Evolutionary conservation across 2,329 filamentous ascomycete species (phyloP), one percentile per base, ranked within the genome.

Genomic region (Rhinocladiella similis): DNA sequence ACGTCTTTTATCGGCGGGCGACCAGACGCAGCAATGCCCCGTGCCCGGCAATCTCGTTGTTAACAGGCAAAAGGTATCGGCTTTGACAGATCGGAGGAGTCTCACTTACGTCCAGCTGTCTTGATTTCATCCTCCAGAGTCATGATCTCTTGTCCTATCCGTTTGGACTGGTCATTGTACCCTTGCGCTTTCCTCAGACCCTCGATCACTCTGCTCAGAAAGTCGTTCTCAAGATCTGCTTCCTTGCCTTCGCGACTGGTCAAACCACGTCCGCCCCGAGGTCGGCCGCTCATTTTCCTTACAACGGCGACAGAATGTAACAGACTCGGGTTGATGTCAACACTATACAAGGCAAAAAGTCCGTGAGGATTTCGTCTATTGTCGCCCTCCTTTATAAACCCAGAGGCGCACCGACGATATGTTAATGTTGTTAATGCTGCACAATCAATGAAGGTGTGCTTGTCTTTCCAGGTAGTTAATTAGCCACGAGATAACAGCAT

Each of bases 61-160:
- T 42, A 27, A 38, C 33, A 18, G 10, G n/a, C 35, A 51, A 13
- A 48, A 33, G 29, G 10, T 12, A 33, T 12, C 3, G 13, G 13
- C 20, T 29, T 46, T 7, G 14, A 46, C 13, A 27, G 3, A 52
- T n/a, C n/a, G 46, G 25, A 22, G 45, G 39, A 39, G 16, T 38
- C 16, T n/a, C 41, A 59, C 59, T 35, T 42, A 73, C 74, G 73
- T 68, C 76, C 74, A 72, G 51, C 71, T 72, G 33, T 69, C 70
- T 55, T 75, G 53, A 78, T 77, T 62, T 75, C 76, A 57, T 77
- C 75, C 48, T 75, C 74, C 45, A 78, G 59, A 3, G 68, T 56
- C 22, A 70, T 65, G 53, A 78, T 76, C 50, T 76, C 73, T 18
- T 70, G 69, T 1, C 70, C 70, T 19, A 77, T 62, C 60, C 51